Evolutionary conservation across 768 basidiomycete species (phyloP).

Genomic region (Mycena leptocephala): DNA sequence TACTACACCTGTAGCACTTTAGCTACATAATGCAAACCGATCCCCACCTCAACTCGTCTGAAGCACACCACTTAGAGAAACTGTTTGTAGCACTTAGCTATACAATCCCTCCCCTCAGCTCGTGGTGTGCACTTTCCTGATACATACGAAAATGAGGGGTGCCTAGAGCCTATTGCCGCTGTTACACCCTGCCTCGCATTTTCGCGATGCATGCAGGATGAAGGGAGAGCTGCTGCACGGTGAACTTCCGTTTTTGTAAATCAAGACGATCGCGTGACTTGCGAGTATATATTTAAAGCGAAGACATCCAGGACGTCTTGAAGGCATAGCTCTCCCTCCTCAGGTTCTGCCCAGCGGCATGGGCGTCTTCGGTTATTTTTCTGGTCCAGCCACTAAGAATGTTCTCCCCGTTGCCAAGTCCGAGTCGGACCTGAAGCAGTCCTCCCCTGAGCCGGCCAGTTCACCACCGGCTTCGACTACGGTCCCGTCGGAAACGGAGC

Average conservation of each 20-base stretch:
- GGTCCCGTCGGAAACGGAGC: slow-evolving; percentile 14
- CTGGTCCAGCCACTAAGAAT: slow-evolving; percentile 21
- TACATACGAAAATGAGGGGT: too few relatives aligned
- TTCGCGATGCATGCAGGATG: too few relatives aligned
- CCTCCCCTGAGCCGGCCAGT: slow-evolving; percentile 14
- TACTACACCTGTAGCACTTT: not conserved
- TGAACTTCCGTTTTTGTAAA: too few relatives aligned
- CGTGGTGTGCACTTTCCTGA: too few relatives aligned
- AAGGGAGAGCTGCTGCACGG: too few relatives aligned
- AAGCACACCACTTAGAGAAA: too few relatives aligned
- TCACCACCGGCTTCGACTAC: not conserved
- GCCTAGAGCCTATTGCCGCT: too few relatives aligned
- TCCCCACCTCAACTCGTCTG: not conserved
- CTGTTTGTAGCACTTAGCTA: slow-evolving; percentile 2
- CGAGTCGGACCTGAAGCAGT: slow-evolving; percentile 10
- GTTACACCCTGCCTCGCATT: too few relatives aligned
- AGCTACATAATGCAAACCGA: not conserved
- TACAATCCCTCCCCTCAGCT: too few relatives aligned
- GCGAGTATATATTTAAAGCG: not conserved
- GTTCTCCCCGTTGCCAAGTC: not conserved
- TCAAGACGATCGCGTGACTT: slow-evolving; percentile 15
- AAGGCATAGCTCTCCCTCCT: not conserved
- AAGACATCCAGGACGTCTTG: not conserved
- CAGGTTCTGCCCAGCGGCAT: slow-evolving; percentile 31
- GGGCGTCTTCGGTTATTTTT: slow-evolving; percentile 48